Evolutionary conservation across 495 filamentous ascomycete genomes (phyloP).

Genomic region (Penicillium desertorum): DNA sequence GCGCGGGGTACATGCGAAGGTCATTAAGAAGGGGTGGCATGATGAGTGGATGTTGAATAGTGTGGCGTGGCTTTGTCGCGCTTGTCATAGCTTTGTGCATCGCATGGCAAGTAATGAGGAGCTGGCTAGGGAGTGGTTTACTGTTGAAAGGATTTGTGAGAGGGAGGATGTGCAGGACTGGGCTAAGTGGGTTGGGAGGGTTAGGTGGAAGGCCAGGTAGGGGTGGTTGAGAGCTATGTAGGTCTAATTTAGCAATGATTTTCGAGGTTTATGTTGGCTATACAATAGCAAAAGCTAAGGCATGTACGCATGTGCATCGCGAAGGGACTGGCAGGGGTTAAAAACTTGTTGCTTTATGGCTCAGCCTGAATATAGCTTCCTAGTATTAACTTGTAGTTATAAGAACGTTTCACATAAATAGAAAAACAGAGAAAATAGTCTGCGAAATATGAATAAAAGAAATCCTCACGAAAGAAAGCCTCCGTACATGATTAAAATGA

Average conservation of each 20-base stretch:
- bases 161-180: slow-evolving; percentile 72
- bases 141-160: slow-evolving; percentile 64
- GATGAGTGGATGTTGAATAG: slow-evolving; percentile 69
- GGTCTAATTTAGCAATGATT: not conserved
- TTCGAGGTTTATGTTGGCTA: not conserved
- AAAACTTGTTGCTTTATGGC: not conserved
- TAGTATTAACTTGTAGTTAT: not conserved
- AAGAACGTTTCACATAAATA: not conserved
- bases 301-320: not conserved
- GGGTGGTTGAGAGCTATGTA: not conserved
- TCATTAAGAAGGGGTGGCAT: slow-evolving; percentile 78
- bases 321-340: too few relatives aligned
- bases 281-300: not conserved
- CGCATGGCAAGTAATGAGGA: slow-evolving; percentile 74
- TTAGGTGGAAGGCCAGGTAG: slow-evolving; percentile 63
- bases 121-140: slow-evolving; percentile 71
- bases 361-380: not conserved
- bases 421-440: not conserved
- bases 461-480: not conserved
- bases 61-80: slow-evolving; percentile 86
- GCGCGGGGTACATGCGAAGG: slow-evolving; percentile 72
- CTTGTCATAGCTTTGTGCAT: slow-evolving; percentile 87
- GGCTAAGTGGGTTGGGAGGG: slow-evolving; percentile 63
- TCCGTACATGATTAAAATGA: not conserved
- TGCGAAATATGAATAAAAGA: not conserved